Evolutionary conservation across 352 stramenopile species (phyloP), one percentile per base, ranked within the genome.

Genomic region (Pythium coloratum): DNA sequence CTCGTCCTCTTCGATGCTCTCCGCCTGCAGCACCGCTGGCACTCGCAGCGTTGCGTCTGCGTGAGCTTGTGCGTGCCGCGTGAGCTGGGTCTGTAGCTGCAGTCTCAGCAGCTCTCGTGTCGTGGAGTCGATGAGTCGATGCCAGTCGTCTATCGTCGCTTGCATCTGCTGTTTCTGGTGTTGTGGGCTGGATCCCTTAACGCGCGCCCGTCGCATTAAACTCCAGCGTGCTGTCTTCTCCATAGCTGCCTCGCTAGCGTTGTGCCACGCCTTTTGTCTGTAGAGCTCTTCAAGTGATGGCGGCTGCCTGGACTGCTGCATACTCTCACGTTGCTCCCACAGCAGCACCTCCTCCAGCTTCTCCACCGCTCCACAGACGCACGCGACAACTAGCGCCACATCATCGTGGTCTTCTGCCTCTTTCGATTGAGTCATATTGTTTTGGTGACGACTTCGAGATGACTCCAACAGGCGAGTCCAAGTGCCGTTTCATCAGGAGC

Each of bases 1-100:
- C n/a, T 66, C 59, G 28, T 66, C 60, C 42, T 77, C 47, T 14
- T 55, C 20, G 47, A 55, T 24, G 20, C 40, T 47, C 13, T 54
- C n/a, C 16, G 38, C 12, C 38, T 40, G 54, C 33, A 51, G 20
- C 44, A 57, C n/a, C 0, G 14, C 44, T 42, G 26, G n/a, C 14
- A 33, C 24, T 2, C 26, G 28, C 9, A 60, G 16, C 28, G 60
- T 30, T 7, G 44, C 9, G 20, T 67, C 36, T 34, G 28, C 8
- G 12, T 26, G 13, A 9, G 16, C 7, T 6, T 55, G 20, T 18
- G 14, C 4, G 0, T 4, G 47, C 18, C 24, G 47, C 3, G 14
- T 3, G 3, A 34, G 47, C 18, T 55, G 47, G 7, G 20, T 34
- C 47, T 55, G 47, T 30, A 55, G 47, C 47, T 34, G 47, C 47